Conservation (phyloP, 331 rosid species). For the Prunus yedoensis region DNA sequence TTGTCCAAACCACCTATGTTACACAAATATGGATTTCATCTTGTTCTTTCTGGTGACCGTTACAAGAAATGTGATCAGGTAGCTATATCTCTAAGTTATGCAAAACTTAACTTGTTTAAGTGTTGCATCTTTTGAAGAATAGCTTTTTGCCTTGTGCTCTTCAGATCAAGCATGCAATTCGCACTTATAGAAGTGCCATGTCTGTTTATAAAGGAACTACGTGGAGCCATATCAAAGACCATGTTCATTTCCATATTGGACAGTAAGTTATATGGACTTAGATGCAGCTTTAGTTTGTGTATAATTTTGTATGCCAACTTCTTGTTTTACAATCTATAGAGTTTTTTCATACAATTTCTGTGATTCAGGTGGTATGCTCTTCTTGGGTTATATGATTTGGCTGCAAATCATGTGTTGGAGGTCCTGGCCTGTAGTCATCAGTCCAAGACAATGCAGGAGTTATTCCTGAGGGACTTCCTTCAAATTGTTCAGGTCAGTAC, state of each 20-base stretch:
- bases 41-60: conserved; percentile 97
- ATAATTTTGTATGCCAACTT: conserved; percentile 17
- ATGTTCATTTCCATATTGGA: conserved; percentile 93
- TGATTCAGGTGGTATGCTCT: conserved; percentile 88
- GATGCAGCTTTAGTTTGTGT: background rate
- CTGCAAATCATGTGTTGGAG: conserved; percentile 81
- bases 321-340: conserved; percentile 14
- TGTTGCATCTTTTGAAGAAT: conserved; percentile 28
- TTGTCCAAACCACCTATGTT: conserved; percentile 87
- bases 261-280: conserved; percentile 60
- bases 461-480: conserved; percentile 70
- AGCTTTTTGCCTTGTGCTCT: conserved; percentile 12
- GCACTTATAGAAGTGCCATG: conserved; percentile 78
- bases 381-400: conserved; percentile 80
- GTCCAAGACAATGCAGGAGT: conserved; percentile 85
- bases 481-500: conserved; percentile 80
- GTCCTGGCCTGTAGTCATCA: conserved; percentile 90
- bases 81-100: conserved; percentile 20
- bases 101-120: background rate
- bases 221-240: conserved; percentile 89
- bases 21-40: conserved; percentile 97
- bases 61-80: conserved; percentile 96
- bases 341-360: conserved; percentile 33
- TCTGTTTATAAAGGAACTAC: conserved; percentile 80
- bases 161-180: conserved; percentile 95